These are phyloP conservation scores for Calonectria montana DNA, from an alignment of 2,329 filamentous ascomycete species.

Conservation along the genomic window DNA sequence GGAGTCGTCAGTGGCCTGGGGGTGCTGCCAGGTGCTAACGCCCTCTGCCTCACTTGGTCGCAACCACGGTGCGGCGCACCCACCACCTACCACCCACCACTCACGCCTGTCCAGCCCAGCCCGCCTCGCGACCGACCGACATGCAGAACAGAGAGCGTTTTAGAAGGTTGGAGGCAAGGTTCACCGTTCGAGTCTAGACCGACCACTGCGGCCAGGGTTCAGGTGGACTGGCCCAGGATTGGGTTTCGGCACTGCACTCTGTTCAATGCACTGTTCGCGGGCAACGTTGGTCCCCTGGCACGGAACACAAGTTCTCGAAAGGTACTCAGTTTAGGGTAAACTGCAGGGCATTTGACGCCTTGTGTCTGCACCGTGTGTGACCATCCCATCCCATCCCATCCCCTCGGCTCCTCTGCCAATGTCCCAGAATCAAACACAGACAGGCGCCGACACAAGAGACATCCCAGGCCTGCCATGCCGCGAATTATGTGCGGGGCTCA, in stretches of 20 bases:
- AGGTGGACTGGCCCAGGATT: constrained; percentile 13
- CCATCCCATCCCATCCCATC: neutral
- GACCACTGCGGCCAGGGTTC: constrained; percentile 12
- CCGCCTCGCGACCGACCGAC: constrained; percentile 24
- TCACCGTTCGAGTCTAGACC: constrained; percentile 26
- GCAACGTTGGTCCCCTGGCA: constrained; percentile 2
- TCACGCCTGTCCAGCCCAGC: constrained; percentile 23
- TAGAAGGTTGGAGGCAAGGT: constrained; percentile 28
- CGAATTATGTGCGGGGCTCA: constrained; percentile 28
- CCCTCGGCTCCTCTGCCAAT: neutral
- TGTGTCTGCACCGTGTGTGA: neutral
- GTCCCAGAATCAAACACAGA: constrained; percentile 1
- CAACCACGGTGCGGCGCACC: constrained; percentile 14
- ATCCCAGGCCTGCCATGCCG: constrained; percentile 21
- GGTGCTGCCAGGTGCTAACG: constrained; percentile 36
- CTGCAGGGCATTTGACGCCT: neutral
- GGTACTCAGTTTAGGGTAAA: constrained; percentile 1
- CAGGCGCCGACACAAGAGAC: constrained; percentile 23
- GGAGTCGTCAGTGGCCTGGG: constrained; percentile 25
- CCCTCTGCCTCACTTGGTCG: constrained; percentile 37
- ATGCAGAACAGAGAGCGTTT: constrained; percentile 16
- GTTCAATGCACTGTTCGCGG: constrained; percentile 18
- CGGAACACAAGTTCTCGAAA: constrained; percentile 6
- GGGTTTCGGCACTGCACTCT: constrained; percentile 19
- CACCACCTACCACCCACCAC: constrained; percentile 17